phyloP scores from a whole-genome alignment of 805 yeast genomes.

The Teunomyces panamensis region DNA sequence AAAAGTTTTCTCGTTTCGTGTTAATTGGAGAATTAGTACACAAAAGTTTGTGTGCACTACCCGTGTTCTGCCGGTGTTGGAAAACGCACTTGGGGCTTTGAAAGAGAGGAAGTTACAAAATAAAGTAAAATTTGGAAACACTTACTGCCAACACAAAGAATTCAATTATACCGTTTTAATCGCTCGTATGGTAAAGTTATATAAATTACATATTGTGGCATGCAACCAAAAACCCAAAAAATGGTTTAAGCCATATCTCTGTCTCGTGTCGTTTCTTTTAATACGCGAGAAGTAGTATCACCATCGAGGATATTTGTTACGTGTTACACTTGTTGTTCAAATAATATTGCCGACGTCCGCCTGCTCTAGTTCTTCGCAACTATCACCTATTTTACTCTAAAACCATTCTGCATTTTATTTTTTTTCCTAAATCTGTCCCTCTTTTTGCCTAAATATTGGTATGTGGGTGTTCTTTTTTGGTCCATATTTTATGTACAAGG shows the following conservation, averaged over 20 bases:
- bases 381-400: not conserved
- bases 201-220: not conserved
- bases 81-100: not conserved
- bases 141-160: not conserved
- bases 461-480: not conserved
- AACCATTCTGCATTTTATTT: not conserved
- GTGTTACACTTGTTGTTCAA: not conserved
- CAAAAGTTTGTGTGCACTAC: constrained; percentile 4
- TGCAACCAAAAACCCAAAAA: not conserved
- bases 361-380: not conserved
- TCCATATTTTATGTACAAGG: not conserved
- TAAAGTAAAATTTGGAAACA: not conserved
- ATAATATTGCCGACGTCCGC: not conserved
- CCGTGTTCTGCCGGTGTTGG: not conserved
- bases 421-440: not conserved
- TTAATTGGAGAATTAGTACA: constrained; percentile 3
- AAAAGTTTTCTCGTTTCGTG: constrained; percentile 4
- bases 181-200: not conserved
- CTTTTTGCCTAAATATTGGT: not conserved
- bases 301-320: not conserved
- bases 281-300: not conserved
- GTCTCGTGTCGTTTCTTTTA: not conserved
- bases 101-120: not conserved
- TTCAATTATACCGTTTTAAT: not conserved
- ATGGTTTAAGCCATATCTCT: not conserved